Base-by-base conservation (phyloP, 169 alveolate species). In the Babesia ovata region DNA sequence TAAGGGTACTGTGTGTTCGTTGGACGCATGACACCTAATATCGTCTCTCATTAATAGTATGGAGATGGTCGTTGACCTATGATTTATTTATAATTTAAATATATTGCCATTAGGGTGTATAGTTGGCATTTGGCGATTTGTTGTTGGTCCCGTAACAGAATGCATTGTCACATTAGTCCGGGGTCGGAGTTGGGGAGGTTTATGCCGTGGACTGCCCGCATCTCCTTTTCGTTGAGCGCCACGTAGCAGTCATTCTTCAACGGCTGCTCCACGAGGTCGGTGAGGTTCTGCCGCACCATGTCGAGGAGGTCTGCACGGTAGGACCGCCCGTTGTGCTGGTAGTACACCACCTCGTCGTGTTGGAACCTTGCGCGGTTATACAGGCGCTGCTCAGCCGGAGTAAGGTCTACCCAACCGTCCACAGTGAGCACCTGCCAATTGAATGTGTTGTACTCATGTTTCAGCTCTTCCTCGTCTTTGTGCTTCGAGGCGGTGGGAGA, bases 301-400 rank as follows among this genome's bases (percentile, higher is more conserved):
- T 67, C 76, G 52, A 67, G 17, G 24, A 67, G 76, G 56, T 67
- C 76, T 2, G 54, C 65, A 26, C 76, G 76, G 57, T 67, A 67
- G 8, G 50, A 36, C 13, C 76, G 63, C 17, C 46, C 39, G 21
- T 29, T 66, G 17, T 42, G 26, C 57, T 67, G 49, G 81, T 63
- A 77, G 75, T 77, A 67, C 28, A 53, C 69, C 36, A 79, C 77
- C 48, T 79, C 76, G 28, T 79, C 82, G 70, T 79, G 2, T 26
- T 63, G 66, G 62, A 39, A 58, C 36, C 21, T 7, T 13, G 72
- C 83, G 29, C 56, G 60, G 66, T 70, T 79, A 10, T 71, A 52
- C 28, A 62, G 21, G 36, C 60, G 63, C 58, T 61, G 83, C 22
- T 67, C 87, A n/a, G 44, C 84, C 21, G 67, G 50, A 7, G 70